These are phyloP conservation scores for Starmera caribaea DNA, from an alignment of 805 yeast species.

Conservation along the genomic window DNA sequence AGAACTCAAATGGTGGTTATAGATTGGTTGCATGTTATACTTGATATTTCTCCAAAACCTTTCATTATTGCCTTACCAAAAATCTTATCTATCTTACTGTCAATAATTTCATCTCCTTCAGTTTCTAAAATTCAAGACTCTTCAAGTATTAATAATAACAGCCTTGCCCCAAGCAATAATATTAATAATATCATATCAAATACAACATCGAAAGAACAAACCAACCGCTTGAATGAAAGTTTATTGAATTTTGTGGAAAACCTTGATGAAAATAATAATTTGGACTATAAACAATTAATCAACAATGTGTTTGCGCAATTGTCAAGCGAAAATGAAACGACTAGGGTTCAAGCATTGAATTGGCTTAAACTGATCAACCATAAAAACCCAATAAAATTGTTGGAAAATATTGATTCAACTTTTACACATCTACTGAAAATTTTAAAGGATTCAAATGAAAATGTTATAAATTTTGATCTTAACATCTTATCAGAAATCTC, in stretches of 20 bases:
- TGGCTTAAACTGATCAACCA: constrained; percentile 82
- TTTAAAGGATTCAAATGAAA: constrained; percentile 58
- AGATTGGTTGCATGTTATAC: constrained; percentile 70
- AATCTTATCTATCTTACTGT: constrained; percentile 57
- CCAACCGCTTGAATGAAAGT: constrained; percentile 35
- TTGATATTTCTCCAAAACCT: constrained; percentile 67
- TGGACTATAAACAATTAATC: constrained; percentile 53
- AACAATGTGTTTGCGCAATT: constrained; percentile 67
- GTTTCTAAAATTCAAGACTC: constrained; percentile 5
- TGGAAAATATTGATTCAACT: constrained; percentile 50
- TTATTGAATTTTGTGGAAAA: constrained; percentile 37
- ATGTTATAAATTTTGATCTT: constrained; percentile 65
- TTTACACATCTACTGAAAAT: constrained; percentile 73
- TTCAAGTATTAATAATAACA: no score
- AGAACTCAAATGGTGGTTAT: constrained; percentile 74
- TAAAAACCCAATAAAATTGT: constrained; percentile 49
- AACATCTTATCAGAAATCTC: constrained; percentile 68
- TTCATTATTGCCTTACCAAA: constrained; percentile 69
- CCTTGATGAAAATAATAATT: constrained; percentile 15
- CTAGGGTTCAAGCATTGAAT: constrained; percentile 76
- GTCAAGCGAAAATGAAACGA: constrained; percentile 64
- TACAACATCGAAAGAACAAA: constrained; percentile 35
- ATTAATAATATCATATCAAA: constrained; percentile 32
- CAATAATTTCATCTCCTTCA: constrained; percentile 41
- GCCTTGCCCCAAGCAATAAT: no score